These are phyloP conservation scores for Clonostachys rosea DNA, from an alignment of 2,329 filamentous ascomycete genomes.

Conservation along the genomic window DNA sequence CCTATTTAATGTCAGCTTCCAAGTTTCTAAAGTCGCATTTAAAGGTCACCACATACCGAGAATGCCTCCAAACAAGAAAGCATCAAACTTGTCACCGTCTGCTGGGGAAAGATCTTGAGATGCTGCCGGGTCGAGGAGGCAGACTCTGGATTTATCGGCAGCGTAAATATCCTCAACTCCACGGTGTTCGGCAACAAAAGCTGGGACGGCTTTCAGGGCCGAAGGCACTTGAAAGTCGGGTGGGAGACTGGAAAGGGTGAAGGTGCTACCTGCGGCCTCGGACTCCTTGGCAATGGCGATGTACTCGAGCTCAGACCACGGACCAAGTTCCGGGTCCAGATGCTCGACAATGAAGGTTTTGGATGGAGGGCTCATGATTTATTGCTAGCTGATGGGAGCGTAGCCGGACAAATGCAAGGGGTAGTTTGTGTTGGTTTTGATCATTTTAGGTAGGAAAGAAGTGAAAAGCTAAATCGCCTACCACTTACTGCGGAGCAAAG, in stretches of 20 bases:
- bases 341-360: constrained; percentile 95
- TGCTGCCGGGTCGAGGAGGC: constrained; percentile 84
- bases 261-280: constrained; percentile 57
- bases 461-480: too few relatives aligned
- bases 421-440: background rate
- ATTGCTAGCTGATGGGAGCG: background rate
- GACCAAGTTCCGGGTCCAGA: constrained; percentile 88
- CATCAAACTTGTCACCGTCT: constrained; percentile 79
- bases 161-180: constrained; percentile 83
- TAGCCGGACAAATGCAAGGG: background rate
- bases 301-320: constrained; percentile 95
- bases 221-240: constrained; percentile 60
- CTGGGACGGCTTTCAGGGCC: constrained; percentile 46
- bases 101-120: constrained; percentile 75
- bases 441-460: too few relatives aligned
- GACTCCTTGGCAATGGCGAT: constrained; percentile 81
- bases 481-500: too few relatives aligned
- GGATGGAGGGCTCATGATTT: background rate
- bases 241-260: constrained; percentile 81
- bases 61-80: constrained; percentile 94
- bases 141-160: constrained; percentile 69
- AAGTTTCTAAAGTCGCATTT: background rate
- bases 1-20: constrained; percentile 42
- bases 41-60: constrained; percentile 58
- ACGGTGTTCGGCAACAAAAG: constrained; percentile 67